Base-by-base conservation (phyloP, 1,284 basidiomycete species). In the Melanopsichium pennsylvanicum region DNA sequence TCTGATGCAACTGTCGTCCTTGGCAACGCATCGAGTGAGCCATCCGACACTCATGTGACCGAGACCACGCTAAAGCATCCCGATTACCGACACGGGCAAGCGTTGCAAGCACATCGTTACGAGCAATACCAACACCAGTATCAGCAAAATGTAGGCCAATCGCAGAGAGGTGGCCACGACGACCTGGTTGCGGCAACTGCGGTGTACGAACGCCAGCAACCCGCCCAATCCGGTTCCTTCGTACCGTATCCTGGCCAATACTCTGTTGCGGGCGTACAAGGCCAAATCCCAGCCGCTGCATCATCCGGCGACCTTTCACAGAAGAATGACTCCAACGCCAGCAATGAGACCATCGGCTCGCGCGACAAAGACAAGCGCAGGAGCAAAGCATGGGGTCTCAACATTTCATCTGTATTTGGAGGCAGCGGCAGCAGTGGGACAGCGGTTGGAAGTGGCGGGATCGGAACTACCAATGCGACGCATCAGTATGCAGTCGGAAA, bases 331-430 rank as follows among this genome's bases (percentile, higher is more conserved):
- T 50, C 58, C 10, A 66, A 67, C 22, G 61, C 60, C 25, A 73
- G 68, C 61, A 61, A 55, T 39, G 68, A 70, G 51, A 70, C 71
- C 21, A 55, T 70, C 29, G 49, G 57, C 26, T 73, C 70, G 25
- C 52, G 57, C 25, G 68, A 71, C 27, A 62, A 58, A 45, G 68
- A 67, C 10, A 34, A 34, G 29, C 51, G 71, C 25, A 56, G 56
- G 26, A 70, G 72, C 60, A 71, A 70, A 38, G 62, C 41, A 2
- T 74, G 72, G 72, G 70, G 72, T 13, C 43, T 70, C 50, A 69
- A 62, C 35, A 57, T 71, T 25, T 71, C 60, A 12, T 67, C 63
- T 38, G 54, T 61, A 6, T 68, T 68, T 27, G 64, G 58, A 21
- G 44, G 58, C 32, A 48, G 51, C 35, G 63, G 60, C 34, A 50